Percentiles rank a stretch among this genome's conserved stretches.
Conservation (phyloP, 129 eudicot species). For the Chrysanthemum seticuspe region DNA sequence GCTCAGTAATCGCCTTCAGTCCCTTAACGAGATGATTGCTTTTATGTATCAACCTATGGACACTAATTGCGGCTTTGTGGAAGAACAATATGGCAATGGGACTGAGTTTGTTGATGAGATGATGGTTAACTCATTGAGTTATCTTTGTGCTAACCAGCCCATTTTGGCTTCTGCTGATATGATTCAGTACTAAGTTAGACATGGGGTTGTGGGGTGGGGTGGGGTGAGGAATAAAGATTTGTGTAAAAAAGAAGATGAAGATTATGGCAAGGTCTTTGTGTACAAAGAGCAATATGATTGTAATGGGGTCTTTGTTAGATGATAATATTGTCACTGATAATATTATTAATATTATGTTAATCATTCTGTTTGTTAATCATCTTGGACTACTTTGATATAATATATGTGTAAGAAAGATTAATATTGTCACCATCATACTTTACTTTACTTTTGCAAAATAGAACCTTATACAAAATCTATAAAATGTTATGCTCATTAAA, state of each 20-base stretch:
- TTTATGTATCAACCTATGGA: conserved; percentile 5
- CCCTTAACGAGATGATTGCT: conserved; percentile 55
- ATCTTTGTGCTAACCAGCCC: conserved; percentile 52
- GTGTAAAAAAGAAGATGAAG: conserved; percentile 26
- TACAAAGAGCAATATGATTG: conserved; percentile 27
- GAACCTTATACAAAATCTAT: too few relatives aligned
- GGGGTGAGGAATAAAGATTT: conserved; percentile 26
- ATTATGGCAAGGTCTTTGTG: conserved; percentile 14
- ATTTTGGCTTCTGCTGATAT: conserved; percentile 72
- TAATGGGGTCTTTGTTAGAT: conserved; percentile 21
- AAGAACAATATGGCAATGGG: conserved; percentile 7
- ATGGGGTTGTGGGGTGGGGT: background rate
- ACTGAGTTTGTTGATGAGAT: conserved; percentile 41
- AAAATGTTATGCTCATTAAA: too few relatives aligned
- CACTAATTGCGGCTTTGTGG: too few relatives aligned
- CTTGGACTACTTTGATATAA: conserved; percentile 1
- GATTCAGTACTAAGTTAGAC: conserved; percentile 44
- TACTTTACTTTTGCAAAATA: too few relatives aligned
- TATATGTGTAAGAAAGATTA: too few relatives aligned
- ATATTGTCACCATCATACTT: too few relatives aligned
- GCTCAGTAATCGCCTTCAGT: conserved; percentile 71
- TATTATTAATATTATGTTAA: conserved; percentile 1
- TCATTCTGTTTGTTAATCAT: background rate
- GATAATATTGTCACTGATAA: conserved; percentile 20
- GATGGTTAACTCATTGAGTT: conserved; percentile 48